Percentiles rank a stretch among this genome's conserved stretches.
These are phyloP conservation scores for Xylaria cubensis DNA, from an alignment of 495 filamentous ascomycete genomes.

Conservation along the genomic window DNA sequence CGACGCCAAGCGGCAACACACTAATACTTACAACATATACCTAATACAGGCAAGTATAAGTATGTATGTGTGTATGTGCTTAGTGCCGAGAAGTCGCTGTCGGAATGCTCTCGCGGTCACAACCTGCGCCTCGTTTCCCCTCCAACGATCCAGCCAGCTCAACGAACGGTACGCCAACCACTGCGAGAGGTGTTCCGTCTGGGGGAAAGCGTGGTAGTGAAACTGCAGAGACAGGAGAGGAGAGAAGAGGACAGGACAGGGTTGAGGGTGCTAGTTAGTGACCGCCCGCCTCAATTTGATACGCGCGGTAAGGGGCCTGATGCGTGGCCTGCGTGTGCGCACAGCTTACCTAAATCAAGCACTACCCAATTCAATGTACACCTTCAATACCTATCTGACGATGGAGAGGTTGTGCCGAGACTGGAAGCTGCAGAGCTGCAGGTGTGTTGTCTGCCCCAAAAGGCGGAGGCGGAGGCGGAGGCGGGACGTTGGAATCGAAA, in stretches of 20 bases:
- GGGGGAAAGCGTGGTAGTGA: constrained; percentile 3
- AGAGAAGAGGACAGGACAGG: not conserved
- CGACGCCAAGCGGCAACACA: not conserved
- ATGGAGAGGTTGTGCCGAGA: constrained; percentile 4
- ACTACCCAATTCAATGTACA: not conserved
- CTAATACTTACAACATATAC: no score
- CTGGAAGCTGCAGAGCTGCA: constrained; percentile 10
- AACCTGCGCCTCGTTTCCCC: constrained; percentile 2
- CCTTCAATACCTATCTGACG: not conserved
- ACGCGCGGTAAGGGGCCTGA: constrained; percentile 1
- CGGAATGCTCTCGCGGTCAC: not conserved
- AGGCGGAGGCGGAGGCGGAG: constrained; percentile 6
- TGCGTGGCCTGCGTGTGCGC: constrained; percentile 7
- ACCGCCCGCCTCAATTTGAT: not conserved
- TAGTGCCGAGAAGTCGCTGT: not conserved
- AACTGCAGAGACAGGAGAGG: constrained; percentile 9
- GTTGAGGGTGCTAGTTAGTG: constrained; percentile 6
- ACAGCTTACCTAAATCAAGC: constrained; percentile 7
- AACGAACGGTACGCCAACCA: constrained; percentile 10
- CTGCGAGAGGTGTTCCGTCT: constrained; percentile 17
- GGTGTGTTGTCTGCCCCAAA: not conserved
- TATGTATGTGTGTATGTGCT: no score
- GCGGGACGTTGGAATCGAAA: constrained; percentile 7
- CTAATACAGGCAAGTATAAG: no score
- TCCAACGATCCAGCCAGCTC: not conserved